Conservation (phyloP, 1,284 basidiomycete genomes). For the Ceratobasidium theobromae region DNA sequence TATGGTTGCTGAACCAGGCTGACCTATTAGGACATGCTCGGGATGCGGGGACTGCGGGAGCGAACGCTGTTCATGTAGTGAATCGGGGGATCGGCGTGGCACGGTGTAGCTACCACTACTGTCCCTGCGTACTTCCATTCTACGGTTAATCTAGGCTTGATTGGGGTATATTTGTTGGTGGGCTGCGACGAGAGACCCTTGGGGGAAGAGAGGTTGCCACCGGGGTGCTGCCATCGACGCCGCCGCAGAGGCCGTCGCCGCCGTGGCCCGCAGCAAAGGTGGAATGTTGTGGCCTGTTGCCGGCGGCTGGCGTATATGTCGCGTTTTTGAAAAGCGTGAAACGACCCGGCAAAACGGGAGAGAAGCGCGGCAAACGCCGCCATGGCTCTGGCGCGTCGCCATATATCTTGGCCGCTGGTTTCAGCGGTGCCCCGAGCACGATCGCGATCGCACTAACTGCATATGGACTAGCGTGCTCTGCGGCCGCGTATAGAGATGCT, state of each 20-base stretch:
- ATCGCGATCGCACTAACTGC: not conserved
- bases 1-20: too few relatives aligned
- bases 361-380: constrained; percentile 19
- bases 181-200: too few relatives aligned
- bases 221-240: too few relatives aligned
- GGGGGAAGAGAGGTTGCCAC: not conserved
- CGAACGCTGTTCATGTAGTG: constrained; percentile 48
- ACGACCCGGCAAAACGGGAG: constrained; percentile 19
- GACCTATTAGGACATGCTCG: constrained; percentile 62
- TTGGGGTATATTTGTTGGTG: constrained; percentile 6
- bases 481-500: too few relatives aligned
- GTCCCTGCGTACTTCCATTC: constrained; percentile 16
- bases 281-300: constrained; percentile 22
- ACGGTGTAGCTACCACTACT: too few relatives aligned
- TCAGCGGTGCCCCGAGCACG: not conserved
- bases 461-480: constrained; percentile 4
- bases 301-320: not conserved
- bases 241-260: too few relatives aligned
- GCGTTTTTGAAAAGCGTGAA: not conserved
- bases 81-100: too few relatives aligned
- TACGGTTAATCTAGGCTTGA: constrained; percentile 24
- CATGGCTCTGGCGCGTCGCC: not conserved
- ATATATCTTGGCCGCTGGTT: not conserved
- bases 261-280: constrained; percentile 29
- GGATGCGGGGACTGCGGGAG: constrained; percentile 77